These are phyloP conservation scores for Podila horticola DNA, from an alignment of 192 early-diverging fungal species.

Conservation along the genomic window DNA sequence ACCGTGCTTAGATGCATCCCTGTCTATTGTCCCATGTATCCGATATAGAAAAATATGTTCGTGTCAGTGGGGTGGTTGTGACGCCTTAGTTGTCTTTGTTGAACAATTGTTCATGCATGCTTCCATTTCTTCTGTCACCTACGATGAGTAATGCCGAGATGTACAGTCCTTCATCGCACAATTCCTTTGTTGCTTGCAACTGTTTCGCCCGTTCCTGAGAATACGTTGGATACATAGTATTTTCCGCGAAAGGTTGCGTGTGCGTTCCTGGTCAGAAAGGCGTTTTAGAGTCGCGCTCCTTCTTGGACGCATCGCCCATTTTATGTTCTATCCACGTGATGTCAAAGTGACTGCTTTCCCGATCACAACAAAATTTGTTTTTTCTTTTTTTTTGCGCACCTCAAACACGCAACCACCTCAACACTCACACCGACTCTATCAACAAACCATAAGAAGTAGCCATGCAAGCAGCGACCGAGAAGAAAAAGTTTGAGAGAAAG, in stretches of 20 bases:
- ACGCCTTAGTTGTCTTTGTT: background rate
- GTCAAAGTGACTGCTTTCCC: too few species aligned
- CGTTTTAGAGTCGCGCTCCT: too few species aligned
- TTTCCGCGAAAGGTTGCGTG: background rate
- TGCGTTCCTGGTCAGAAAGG: background rate
- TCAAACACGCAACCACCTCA: background rate
- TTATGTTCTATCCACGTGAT: too few species aligned
- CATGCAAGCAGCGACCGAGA: slow-evolving; percentile 10
- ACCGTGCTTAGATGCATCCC: slow-evolving; percentile 25
- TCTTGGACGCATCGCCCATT: background rate
- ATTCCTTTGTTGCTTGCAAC: slow-evolving; percentile 5
- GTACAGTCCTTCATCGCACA: slow-evolving; percentile 22
- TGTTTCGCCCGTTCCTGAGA: slow-evolving; percentile 24
- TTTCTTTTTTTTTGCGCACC: background rate
- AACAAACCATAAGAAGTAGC: background rate
- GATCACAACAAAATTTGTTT: background rate
- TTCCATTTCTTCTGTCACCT: background rate
- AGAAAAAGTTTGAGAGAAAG: slow-evolving; percentile 32
- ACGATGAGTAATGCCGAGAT: slow-evolving; percentile 35
- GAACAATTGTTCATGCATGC: background rate
- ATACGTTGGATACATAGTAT: slow-evolving; percentile 10
- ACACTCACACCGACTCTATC: background rate
- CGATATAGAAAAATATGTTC: background rate
- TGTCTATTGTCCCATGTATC: slow-evolving; percentile 6
- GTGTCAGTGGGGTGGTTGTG: background rate